Percentiles rank a stretch among this genome's conserved stretches.
phyloP scores from a whole-genome alignment of 2,329 filamentous ascomycete species.

The Penicillium sp. region DNA sequence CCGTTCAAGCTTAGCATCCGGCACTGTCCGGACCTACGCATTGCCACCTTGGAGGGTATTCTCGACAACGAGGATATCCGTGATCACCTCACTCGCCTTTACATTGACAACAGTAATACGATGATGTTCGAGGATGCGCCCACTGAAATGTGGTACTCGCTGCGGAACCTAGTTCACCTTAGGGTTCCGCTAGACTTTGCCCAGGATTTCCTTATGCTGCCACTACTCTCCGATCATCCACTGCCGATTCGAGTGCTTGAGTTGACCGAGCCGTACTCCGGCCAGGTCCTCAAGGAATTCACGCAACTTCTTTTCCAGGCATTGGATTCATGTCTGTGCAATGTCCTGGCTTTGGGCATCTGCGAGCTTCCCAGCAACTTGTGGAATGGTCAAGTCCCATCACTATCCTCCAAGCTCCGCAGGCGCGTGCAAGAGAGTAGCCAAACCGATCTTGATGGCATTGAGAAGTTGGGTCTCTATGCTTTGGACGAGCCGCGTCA shows the following conservation, averaged over 20 bases:
- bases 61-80: background rate
- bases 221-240: background rate
- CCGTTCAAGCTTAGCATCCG: background rate
- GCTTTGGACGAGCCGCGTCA: background rate
- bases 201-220: background rate
- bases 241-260: background rate
- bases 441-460: background rate
- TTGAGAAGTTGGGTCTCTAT: conserved; percentile 2
- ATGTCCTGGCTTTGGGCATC: conserved; percentile 1
- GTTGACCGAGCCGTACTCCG: background rate
- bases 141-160: background rate
- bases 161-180: background rate
- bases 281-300: background rate
- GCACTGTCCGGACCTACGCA: background rate
- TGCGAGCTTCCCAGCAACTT: background rate
- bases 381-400: background rate
- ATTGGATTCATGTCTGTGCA: background rate
- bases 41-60: background rate
- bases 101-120: background rate
- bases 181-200: background rate
- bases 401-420: background rate
- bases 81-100: background rate
- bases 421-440: background rate
- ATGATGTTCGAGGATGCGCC: background rate
- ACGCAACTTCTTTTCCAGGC: background rate